Percentiles rank a stretch among this genome's conserved stretches.
phyloP scores from a whole-genome alignment of 345 rosid species.

The Arabidopsis arenosa region DNA sequence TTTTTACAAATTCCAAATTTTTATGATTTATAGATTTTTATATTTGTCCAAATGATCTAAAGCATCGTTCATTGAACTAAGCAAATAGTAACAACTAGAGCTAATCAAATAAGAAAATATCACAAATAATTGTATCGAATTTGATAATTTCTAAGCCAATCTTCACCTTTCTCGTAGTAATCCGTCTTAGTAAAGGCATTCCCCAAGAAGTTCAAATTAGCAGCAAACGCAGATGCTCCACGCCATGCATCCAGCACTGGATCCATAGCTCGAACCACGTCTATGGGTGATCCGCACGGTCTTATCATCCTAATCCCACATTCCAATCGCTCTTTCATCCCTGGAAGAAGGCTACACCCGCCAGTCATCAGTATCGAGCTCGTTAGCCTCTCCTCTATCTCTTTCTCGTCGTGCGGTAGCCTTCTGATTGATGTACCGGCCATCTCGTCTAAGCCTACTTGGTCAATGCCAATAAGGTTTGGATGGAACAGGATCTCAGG shows the following conservation, averaged over 20 bases:
- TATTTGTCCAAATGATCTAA: constrained; percentile 1
- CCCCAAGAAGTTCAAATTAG: constrained; percentile 56
- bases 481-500: constrained; percentile 85
- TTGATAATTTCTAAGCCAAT: constrained; percentile 85
- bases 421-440: constrained; percentile 76
- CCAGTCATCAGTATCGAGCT: constrained; percentile 80
- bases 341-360: constrained; percentile 75
- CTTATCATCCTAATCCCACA: constrained; percentile 81
- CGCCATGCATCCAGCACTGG: constrained; percentile 97
- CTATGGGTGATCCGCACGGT: constrained; percentile 77
- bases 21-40: not conserved
- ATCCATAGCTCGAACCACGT: constrained; percentile 68
- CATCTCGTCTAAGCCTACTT: constrained; percentile 88
- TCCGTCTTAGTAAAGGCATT: constrained; percentile 74
- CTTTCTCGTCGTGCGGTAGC: constrained; percentile 53
- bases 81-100: not conserved
- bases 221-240: constrained; percentile 83
- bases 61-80: constrained; percentile 12
- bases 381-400: constrained; percentile 65
- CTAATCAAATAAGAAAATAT: not conserved
- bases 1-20: no score
- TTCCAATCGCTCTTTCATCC: constrained; percentile 73
- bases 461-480: constrained; percentile 86
- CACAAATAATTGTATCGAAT: constrained; percentile 49
- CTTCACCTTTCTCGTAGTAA: constrained; percentile 90